phyloP scores from a whole-genome alignment of 2,329 filamentous ascomycete genomes.

The Fusarium sp. region DNA sequence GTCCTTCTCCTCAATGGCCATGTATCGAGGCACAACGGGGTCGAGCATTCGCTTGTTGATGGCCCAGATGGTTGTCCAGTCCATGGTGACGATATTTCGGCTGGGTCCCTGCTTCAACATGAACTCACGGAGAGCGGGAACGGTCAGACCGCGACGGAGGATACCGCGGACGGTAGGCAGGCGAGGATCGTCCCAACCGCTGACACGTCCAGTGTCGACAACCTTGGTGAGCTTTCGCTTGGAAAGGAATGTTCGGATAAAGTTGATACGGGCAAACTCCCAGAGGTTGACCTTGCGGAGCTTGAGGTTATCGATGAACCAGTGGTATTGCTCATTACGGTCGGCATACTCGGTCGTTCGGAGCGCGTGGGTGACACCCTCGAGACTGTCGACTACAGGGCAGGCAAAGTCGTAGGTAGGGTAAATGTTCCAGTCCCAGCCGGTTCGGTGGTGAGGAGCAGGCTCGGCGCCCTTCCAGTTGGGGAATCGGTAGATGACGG shows the following conservation, averaged over 20 bases:
- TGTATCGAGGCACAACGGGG: constrained; percentile 78
- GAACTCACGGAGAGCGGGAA: constrained; percentile 82
- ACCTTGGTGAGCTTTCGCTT: constrained; percentile 89
- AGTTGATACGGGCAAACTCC: constrained; percentile 88
- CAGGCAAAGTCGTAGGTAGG: constrained; percentile 90
- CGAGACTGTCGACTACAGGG: constrained; percentile 81
- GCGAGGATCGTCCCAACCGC: constrained; percentile 87
- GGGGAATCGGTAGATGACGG: constrained; percentile 92
- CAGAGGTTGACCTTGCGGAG: constrained; percentile 84
- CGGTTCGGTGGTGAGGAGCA: constrained; percentile 78
- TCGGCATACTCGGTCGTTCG: constrained; percentile 90
- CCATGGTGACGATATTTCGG: constrained; percentile 85
- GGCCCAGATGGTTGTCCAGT: constrained; percentile 81
- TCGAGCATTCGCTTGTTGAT: constrained; percentile 87
- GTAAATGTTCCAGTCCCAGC: constrained; percentile 84
- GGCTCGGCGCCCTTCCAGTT: constrained; percentile 66
- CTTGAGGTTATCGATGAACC: constrained; percentile 80
- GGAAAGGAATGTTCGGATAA: constrained; percentile 82
- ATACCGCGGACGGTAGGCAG: constrained; percentile 89
- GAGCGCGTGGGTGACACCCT: constrained; percentile 86
- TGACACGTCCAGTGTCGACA: constrained; percentile 79
- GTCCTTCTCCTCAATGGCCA: constrained; percentile 76
- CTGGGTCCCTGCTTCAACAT: constrained; percentile 87
- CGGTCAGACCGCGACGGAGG: constrained; percentile 80
- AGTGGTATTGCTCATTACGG: constrained; percentile 86